Percentiles rank a stretch among this genome's conserved stretches.
Evolutionary conservation across 805 yeast genomes (phyloP).

Genomic region (Hanseniaspora taiwanica): DNA sequence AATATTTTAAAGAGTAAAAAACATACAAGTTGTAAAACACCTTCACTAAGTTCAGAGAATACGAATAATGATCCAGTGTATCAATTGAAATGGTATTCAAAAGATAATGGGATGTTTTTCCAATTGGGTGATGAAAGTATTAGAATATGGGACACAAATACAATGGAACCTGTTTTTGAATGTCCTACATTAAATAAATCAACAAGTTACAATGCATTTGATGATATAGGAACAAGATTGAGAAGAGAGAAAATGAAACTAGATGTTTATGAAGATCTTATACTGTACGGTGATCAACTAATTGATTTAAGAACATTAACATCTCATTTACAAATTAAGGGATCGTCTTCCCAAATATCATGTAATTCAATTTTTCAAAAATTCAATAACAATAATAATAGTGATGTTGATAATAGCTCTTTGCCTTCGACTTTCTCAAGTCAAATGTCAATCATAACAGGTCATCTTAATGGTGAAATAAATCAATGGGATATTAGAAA

Average conservation of each 20-base stretch:
- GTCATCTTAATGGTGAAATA: neutral
- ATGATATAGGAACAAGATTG: no score
- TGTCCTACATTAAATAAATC: no score
- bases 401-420: no score
- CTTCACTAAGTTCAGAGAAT: neutral
- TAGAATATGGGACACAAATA: neutral
- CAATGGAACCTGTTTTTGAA: neutral
- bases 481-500: neutral
- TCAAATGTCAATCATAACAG: neutral
- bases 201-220: no score
- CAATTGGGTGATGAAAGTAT: neutral
- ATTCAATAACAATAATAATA: no score
- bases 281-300: neutral
- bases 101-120: neutral
- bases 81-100: neutral
- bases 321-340: neutral
- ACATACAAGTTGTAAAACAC: neutral
- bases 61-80: neutral
- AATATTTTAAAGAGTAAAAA: neutral
- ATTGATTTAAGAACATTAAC: neutral
- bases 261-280: neutral
- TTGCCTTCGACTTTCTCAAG: no score
- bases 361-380: neutral
- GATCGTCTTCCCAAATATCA: neutral
- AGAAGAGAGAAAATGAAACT: no score